Evolutionary conservation across 2,329 filamentous ascomycete species (phyloP).

Genomic region (Aspergillus spinulosporus): DNA sequence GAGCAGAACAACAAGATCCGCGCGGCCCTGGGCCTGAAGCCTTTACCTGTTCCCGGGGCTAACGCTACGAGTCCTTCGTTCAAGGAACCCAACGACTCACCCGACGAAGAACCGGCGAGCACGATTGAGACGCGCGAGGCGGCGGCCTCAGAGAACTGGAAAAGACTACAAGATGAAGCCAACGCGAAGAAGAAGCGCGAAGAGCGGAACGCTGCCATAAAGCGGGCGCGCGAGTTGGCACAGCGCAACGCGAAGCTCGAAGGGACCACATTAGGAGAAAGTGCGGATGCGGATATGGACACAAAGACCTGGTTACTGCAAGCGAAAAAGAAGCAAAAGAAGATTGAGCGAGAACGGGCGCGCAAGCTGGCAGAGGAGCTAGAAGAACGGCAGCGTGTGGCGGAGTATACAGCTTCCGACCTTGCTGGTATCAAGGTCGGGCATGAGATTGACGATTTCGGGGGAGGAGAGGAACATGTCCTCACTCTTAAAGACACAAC

Average conservation of each 20-base stretch:
- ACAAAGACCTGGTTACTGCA: slow-evolving; percentile 83
- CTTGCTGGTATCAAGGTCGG: slow-evolving; percentile 88
- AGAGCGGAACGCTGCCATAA: slow-evolving; percentile 76
- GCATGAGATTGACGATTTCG: slow-evolving; percentile 79
- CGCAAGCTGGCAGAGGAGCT: slow-evolving; percentile 72
- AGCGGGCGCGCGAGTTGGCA: slow-evolving; percentile 81
- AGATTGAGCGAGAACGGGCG: slow-evolving; percentile 73
- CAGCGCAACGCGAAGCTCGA: slow-evolving; percentile 74
- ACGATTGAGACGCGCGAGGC: slow-evolving; percentile 71
- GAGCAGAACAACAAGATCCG: slow-evolving; percentile 94
- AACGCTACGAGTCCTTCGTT: slow-evolving; percentile 56
- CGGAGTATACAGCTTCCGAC: slow-evolving; percentile 81
- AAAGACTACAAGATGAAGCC: slow-evolving; percentile 65
- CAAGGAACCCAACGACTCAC: slow-evolving; percentile 51
- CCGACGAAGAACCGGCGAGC: slow-evolving; percentile 70
- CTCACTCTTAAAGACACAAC: slow-evolving; percentile 92
- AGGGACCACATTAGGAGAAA: slow-evolving; percentile 81
- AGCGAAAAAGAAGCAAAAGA: slow-evolving; percentile 91
- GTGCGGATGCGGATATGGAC: slow-evolving; percentile 66
- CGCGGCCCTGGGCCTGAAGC: slow-evolving; percentile 83
- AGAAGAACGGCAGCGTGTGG: slow-evolving; percentile 70
- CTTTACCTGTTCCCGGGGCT: slow-evolving; percentile 76
- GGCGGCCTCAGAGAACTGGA: slow-evolving; percentile 50
- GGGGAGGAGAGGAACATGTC: slow-evolving; percentile 78
- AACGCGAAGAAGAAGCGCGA: slow-evolving; percentile 75